Evolutionary conservation across 192 early-diverging fungal species (phyloP).

Genomic region (Backusella macrospora): DNA sequence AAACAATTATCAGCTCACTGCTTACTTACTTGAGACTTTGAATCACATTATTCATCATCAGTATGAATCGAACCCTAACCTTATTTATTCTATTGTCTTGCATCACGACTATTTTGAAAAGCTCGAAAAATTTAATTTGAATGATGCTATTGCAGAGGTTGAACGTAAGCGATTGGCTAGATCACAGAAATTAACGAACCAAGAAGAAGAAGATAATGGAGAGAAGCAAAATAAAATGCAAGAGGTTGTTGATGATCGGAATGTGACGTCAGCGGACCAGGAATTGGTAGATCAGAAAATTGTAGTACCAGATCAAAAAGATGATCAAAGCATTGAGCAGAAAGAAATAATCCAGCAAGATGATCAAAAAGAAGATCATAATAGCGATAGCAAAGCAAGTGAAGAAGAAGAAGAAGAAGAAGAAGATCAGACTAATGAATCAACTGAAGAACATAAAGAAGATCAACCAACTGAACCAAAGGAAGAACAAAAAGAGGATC

Average conservation of each 20-base stretch:
- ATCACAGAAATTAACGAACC: constrained; percentile 25
- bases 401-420: background rate
- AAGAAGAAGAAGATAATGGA: background rate
- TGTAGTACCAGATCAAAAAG: background rate
- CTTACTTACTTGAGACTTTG: constrained; percentile 79
- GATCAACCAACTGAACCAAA: no score
- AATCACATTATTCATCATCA: constrained; percentile 89
- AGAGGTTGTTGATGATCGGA: background rate
- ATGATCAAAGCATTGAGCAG: background rate
- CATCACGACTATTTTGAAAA: constrained; percentile 71
- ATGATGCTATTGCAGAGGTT: constrained; percentile 63
- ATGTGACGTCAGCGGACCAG: background rate
- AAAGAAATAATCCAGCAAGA: background rate
- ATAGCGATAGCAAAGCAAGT: background rate
- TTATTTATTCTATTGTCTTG: constrained; percentile 82
- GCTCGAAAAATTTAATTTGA: constrained; percentile 69
- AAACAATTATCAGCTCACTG: constrained; percentile 71
- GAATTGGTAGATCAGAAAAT: no score
- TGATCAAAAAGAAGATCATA: background rate
- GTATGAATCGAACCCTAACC: constrained; percentile 72
- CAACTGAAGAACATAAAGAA: background rate
- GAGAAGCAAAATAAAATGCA: background rate
- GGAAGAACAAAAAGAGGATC: background rate
- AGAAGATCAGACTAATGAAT: background rate
- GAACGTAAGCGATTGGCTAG: constrained; percentile 55